Evolutionary conservation across 768 basidiomycete genomes (phyloP).

Genomic region (Stropharia rugosoannulata): DNA sequence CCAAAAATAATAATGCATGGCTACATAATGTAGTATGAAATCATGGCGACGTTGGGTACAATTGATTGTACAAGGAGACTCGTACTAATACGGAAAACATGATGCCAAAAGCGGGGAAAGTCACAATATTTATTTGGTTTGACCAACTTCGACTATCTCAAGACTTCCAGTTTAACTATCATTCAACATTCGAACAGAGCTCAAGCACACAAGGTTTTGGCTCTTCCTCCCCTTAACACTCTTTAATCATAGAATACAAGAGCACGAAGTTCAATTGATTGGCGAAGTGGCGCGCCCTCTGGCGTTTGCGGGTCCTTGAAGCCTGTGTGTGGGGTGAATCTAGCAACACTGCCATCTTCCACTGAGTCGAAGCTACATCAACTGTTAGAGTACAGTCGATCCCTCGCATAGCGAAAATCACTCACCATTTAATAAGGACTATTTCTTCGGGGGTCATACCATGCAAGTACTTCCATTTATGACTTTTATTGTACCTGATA

Average conservation of each 20-base stretch:
- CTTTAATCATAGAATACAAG: conserved; percentile 60
- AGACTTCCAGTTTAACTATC: no score
- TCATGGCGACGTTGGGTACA: no score
- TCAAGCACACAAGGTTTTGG: no score
- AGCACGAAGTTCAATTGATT: conserved; percentile 63
- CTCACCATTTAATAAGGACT: conserved; percentile 45
- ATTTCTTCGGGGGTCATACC: conserved; percentile 49
- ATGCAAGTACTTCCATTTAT: conserved; percentile 49
- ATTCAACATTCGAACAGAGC: no score
- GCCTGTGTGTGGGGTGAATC: conserved; percentile 63
- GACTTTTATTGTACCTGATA: conserved; percentile 42
- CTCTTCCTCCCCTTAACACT: no score
- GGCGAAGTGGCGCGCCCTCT: conserved; percentile 42
- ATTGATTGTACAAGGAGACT: no score
- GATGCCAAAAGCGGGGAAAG: no score
- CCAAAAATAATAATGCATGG: no score
- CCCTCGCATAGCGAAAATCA: not conserved
- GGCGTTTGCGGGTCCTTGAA: conserved; percentile 58
- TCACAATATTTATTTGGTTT: no score
- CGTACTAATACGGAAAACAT: no score
- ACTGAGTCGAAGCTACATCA: conserved; percentile 26
- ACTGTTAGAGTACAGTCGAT: not conserved
- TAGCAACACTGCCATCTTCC: conserved; percentile 46
- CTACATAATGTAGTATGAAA: no score
- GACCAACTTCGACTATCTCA: no score